Conservation (phyloP, 257 asterid species). For the Leptodermis oblonga region DNA sequence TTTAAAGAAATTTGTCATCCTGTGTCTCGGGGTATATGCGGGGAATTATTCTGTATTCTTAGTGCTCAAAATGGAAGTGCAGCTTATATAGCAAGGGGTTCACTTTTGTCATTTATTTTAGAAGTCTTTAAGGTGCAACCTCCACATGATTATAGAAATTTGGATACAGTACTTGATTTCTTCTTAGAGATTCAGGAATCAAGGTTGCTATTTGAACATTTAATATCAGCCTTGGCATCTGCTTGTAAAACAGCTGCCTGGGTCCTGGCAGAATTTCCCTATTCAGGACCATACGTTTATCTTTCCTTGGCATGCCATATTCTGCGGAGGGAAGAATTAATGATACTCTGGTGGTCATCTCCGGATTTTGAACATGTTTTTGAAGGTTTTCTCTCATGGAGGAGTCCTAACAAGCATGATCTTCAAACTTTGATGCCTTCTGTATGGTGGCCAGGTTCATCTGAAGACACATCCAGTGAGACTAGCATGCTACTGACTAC, state of each 20-base stretch:
- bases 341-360: constrained; percentile 86
- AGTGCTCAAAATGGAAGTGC: constrained; percentile 45
- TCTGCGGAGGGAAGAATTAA: constrained; percentile 71
- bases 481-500: constrained; percentile 85
- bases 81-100: constrained; percentile 68
- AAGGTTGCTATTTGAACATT: constrained; percentile 46
- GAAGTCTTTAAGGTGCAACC: constrained; percentile 63
- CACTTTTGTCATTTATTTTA: constrained; percentile 67
- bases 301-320: constrained; percentile 85
- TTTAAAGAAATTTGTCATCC: constrained; percentile 64
- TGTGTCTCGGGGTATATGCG: constrained; percentile 65
- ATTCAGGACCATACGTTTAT: constrained; percentile 84
- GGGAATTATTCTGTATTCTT: constrained; percentile 53
- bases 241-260: constrained; percentile 69
- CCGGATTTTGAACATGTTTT: constrained; percentile 66
- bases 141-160: constrained; percentile 69
- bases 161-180: constrained; percentile 76
- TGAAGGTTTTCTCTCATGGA: constrained; percentile 85
- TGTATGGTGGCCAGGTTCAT: constrained; percentile 95
- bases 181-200: constrained; percentile 65
- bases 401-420: constrained; percentile 80
- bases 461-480: constrained; percentile 70
- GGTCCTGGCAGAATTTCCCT: constrained; percentile 80
- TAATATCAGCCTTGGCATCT: constrained; percentile 68
- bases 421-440: constrained; percentile 87